Evolutionary conservation across 352 stramenopile species (phyloP), one percentile per base, ranked within the genome.

Genomic region (Achlya hypogyna): DNA sequence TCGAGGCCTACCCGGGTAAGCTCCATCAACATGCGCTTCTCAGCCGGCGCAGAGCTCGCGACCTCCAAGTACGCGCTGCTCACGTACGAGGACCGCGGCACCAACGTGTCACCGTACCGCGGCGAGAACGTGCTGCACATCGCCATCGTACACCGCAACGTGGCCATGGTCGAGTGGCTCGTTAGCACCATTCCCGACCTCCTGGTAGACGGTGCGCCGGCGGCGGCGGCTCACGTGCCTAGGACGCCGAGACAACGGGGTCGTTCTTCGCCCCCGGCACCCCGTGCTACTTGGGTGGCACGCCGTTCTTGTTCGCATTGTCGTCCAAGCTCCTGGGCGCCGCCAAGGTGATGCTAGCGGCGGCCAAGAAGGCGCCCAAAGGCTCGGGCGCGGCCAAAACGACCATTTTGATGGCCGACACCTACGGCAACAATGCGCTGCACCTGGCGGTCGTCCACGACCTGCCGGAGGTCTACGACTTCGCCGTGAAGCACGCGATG

Each of bases 111-210:
- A 3, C 75, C 74, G 3, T 89, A 87, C 64, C 76, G 83, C 27
- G 79, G 79, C 4, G 81, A 87, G 52, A 87, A 86, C 59, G 71
- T 87, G n/a, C 73, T 87, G 18, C 81, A 89, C 65, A 82, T 87
- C 38, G 78, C 78, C 20, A 87, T 89, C 58, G 74, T 89, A 8
- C 78, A 84, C 28, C 74, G 79, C n/a, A 62, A 81, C 31, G 51
- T 62, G 5, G 65, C 67, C 5, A 70, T 86, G 0, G 74, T 75
- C 14, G 54, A 68, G 10, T 86, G 78, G 75, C 69, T 87, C 0
- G 58, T 87, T 9, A 43, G 63, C 0, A 31, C 78, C 14, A 69
- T 71, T 0, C 81, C 75, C 0, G 71, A 78, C 35, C 52, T 89
- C 9, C 58, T 86, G 25, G 58, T 65, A 51, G 6, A 18, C 25